Base-by-base conservation (phyloP, 2,329 filamentous ascomycete species). In the Pseudogymnoascus sp. region DNA sequence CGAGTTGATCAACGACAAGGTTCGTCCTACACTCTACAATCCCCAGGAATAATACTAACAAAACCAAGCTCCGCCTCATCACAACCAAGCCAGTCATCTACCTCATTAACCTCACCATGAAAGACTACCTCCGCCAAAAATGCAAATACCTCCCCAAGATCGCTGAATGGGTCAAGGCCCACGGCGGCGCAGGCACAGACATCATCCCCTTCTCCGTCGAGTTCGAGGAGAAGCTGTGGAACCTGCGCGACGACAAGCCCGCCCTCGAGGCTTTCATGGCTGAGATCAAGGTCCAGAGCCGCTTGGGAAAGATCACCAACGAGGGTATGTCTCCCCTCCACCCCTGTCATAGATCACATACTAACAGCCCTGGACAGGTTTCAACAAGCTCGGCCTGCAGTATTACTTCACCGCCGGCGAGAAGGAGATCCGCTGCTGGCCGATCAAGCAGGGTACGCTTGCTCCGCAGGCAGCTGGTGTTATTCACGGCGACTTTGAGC, bases 371-470 rank as follows among this genome's bases (percentile, higher is more conserved):
- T 5, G 10, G 3, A 2, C 8, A 53, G 77, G 77, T 1, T 79
- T 78, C 62, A 77, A 71, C 1, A 79, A 78, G 67, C 73, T 79
- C 7, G 77, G 77, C 5, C 63, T 79, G 53, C 76, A 78, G 64
- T 79, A 79, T 66, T 79, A 78, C 69, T 79, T 79, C 62, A 79
- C 77, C 65, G 77, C 77, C 65, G 77, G 77, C 16, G 77, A 79
- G 72, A 79, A 79, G 68, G 77, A 79, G 66, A 75, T 79, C 44
- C 69, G 76, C 62, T 79, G 78, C 66, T 79, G 77, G 77, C 77
- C 76, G 0, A 74, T 78, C 38, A 75, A 72, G 3, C 70, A 68
- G 18, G 75, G 76, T 0, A 75, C 73, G 34, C 67, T 75, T 0
- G 76, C 77, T 1, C 77, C 76, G 0, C 77, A 78, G 65, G 77